Conservation (phyloP, 2,329 filamentous ascomycete genomes). For the Gnomoniopsis sp. region DNA sequence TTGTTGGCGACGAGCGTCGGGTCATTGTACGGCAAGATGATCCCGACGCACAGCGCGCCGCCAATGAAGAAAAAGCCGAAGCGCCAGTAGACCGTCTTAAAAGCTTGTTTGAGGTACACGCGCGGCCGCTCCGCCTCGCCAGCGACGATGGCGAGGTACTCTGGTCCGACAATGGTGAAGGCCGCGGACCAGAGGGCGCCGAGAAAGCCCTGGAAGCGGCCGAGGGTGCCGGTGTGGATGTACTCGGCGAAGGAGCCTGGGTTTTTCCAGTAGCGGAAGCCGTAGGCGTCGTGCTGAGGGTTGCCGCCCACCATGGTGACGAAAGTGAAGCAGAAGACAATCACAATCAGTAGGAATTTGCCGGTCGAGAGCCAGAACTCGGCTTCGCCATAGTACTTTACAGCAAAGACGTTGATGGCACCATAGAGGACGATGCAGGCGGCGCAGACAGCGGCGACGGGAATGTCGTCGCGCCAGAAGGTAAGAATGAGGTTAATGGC, state of each 20-base stretch:
- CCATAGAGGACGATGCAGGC: conserved; percentile 53
- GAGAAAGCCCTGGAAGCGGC: conserved; percentile 68
- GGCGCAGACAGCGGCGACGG: conserved; percentile 49
- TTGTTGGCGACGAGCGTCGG: conserved; percentile 45
- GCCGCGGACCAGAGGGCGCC: conserved; percentile 62
- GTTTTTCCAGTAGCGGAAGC: conserved; percentile 65
- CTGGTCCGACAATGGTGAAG: conserved; percentile 64
- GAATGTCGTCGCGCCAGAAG: conserved; percentile 46
- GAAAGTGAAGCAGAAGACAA: conserved; percentile 70
- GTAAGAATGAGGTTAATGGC: conserved; percentile 38
- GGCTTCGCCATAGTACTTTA: conserved; percentile 65
- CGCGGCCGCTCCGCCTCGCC: conserved; percentile 66
- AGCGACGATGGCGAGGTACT: conserved; percentile 67
- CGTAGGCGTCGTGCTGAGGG: conserved; percentile 63
- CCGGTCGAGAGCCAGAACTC: conserved; percentile 67
- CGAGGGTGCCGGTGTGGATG: conserved; percentile 57
- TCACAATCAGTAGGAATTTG: conserved; percentile 64
- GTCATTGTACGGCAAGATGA: conserved; percentile 65
- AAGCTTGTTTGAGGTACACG: conserved; percentile 62
- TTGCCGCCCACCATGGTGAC: conserved; percentile 78
- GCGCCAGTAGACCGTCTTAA: conserved; percentile 71
- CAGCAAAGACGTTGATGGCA: conserved; percentile 59
- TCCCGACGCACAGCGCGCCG: conserved; percentile 64
- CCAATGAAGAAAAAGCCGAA: conserved; percentile 70
- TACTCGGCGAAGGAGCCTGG: conserved; percentile 62